Evolutionary conservation across 2,329 filamentous ascomycete species (phyloP).

Genomic region (Epichloe typhina): DNA sequence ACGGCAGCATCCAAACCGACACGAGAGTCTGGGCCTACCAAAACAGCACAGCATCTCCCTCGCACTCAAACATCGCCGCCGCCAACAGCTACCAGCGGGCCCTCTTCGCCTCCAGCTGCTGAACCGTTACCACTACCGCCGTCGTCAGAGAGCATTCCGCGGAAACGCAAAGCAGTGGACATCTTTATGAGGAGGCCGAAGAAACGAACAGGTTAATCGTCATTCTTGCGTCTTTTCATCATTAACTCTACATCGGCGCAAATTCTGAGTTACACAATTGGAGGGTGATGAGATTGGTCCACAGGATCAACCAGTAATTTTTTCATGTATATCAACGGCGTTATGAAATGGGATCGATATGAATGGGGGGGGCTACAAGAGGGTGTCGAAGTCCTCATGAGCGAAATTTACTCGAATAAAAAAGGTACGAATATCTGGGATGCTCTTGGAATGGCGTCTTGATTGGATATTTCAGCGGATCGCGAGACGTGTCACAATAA

Average conservation of each 20-base stretch:
- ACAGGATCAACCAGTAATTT: background rate
- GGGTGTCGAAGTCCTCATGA: background rate
- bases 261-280: background rate
- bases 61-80: background rate
- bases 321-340: background rate
- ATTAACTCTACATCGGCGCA: background rate
- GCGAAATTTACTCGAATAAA: no score
- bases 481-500: background rate
- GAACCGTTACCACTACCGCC: background rate
- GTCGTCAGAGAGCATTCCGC: conserved; percentile 5
- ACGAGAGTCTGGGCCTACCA: background rate
- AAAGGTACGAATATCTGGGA: background rate
- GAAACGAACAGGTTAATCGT: conserved; percentile 15
- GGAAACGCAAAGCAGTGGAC: conserved; percentile 33
- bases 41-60: background rate
- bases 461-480: background rate
- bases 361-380: background rate
- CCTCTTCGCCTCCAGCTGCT: background rate
- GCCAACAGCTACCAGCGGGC: background rate
- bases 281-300: background rate
- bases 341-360: background rate
- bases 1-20: background rate
- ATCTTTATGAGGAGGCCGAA: conserved; percentile 38
- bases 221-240: background rate
- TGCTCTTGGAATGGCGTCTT: background rate